Conservation (phyloP, 2,329 filamentous ascomycete genomes). For the Xylariaceae sp. region DNA sequence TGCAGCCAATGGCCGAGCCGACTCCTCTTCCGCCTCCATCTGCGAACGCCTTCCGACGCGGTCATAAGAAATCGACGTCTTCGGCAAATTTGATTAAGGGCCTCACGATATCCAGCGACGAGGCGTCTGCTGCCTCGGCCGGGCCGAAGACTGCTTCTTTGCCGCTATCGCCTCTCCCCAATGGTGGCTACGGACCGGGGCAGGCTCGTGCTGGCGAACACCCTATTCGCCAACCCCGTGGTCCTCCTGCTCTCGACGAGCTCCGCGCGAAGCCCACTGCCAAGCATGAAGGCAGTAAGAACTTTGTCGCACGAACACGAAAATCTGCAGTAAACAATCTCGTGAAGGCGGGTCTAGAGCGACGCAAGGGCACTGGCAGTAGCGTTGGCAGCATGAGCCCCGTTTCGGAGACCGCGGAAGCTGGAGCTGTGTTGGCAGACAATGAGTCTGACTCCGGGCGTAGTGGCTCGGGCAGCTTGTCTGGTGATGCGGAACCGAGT, state of each 20-base stretch:
- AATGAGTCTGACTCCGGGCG: constrained; percentile 68
- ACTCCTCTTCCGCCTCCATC: constrained; percentile 77
- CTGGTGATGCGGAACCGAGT: constrained; percentile 63
- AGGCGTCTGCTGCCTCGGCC: constrained; percentile 53
- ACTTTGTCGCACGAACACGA: constrained; percentile 89
- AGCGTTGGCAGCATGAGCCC: constrained; percentile 77
- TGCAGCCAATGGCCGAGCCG: constrained; percentile 62
- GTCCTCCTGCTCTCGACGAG: constrained; percentile 87
- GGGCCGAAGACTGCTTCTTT: constrained; percentile 75
- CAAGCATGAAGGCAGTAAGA: constrained; percentile 94
- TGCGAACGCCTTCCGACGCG: constrained; percentile 85
- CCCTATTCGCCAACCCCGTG: constrained; percentile 85
- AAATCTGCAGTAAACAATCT: constrained; percentile 88
- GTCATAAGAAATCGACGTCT: constrained; percentile 86
- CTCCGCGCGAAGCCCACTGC: constrained; percentile 82
- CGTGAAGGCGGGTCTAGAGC: constrained; percentile 80
- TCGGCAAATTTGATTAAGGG: constrained; percentile 54
- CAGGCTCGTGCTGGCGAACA: constrained; percentile 92
- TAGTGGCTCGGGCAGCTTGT: constrained; percentile 74
- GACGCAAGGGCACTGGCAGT: constrained; percentile 70
- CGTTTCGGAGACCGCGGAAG: constrained; percentile 71
- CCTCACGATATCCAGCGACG: constrained; percentile 40
- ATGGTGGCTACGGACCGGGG: constrained; percentile 84
- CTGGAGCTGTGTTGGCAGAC: constrained; percentile 64
- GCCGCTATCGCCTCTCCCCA: constrained; percentile 67